Evolutionary conservation across 2,329 filamentous ascomycete species (phyloP), one percentile per base, ranked within the genome.

Genomic region (Lecanoromycetidae sp.): DNA sequence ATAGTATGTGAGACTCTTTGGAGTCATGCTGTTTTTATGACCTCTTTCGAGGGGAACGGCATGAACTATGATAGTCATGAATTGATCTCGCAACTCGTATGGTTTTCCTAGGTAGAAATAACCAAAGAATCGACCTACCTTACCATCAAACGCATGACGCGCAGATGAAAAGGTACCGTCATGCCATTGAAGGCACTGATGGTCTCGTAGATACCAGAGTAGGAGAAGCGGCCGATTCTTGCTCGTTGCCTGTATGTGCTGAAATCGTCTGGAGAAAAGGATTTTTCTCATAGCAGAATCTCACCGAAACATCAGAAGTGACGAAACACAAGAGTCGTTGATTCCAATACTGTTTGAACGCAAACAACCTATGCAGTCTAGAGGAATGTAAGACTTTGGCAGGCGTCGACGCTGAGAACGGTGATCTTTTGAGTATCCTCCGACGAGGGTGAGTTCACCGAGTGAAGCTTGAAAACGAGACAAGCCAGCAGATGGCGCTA

Each of bases 41-140:
- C 58, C 63, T 61, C 60, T 52, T 60, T 59, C 67, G 66, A 68
- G 68, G 62, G n/a, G 62, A 68, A 61, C 62, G 67, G 65, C 63
- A 66, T 70, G 70, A 71, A 73, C 70, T 73, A 73, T 73, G 70
- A 72, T 67, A 67, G 69, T 68, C 69, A 68, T 52, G 35, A 58
- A 56, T 70, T 64, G 50, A 46, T 72, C 58, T 73, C 60, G 70
- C 70, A 72, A 66, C 63, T 55, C 29, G 13, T 22, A 17, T 56
- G 63, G 63, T 65, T 60, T 60, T 54, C 57, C 52, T 57, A 59
- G 20, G 56, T 26, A 58, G 54, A 60, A 58, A 58, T 58, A 50
- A 55, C 61, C 60, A 5, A n/a, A 52, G 57, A 54, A 50, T 51
- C 52, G 56, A 61, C 69, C 66, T 64, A 62, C 67, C 66, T 59